Evolutionary conservation across 352 stramenopile genomes (phyloP).

Genomic region (Phytophthora chlamydospora): DNA sequence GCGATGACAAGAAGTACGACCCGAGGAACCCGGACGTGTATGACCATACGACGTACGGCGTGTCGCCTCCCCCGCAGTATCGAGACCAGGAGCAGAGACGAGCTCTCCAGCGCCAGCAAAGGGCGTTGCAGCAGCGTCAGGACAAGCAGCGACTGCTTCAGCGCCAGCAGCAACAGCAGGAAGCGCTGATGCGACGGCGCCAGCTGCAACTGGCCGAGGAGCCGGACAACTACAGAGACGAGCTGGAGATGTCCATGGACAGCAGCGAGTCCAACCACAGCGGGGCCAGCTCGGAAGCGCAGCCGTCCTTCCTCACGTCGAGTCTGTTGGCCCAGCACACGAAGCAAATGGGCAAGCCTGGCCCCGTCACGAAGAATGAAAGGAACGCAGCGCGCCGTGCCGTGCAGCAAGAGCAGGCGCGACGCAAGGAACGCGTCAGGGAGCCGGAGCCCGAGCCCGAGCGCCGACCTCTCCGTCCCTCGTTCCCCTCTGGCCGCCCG

Average conservation of each 20-base stretch:
- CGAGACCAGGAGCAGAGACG: slow-evolving; percentile 28
- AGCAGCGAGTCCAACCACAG: slow-evolving; percentile 38
- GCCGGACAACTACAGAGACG: slow-evolving; percentile 17
- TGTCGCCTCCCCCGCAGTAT: slow-evolving; percentile 25
- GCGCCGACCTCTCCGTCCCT: slow-evolving; percentile 1
- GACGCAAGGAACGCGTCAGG: slow-evolving; percentile 7
- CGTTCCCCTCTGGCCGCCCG: slow-evolving; percentile 24
- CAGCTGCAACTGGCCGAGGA: slow-evolving; percentile 23
- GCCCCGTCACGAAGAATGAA: slow-evolving; percentile 41
- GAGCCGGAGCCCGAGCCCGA: slow-evolving; percentile 4
- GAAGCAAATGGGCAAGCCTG: slow-evolving; percentile 50
- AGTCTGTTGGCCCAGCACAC: slow-evolving; percentile 59
- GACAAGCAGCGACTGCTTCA: slow-evolving; percentile 35
- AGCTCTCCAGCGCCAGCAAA: slow-evolving; percentile 40
- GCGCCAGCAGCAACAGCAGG: slow-evolving; percentile 36
- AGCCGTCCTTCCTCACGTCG: slow-evolving; percentile 45
- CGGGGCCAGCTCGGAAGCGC: slow-evolving; percentile 16
- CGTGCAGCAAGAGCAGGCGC: slow-evolving; percentile 17
- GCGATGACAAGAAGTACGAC: slow-evolving; percentile 33
- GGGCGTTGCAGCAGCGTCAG: slow-evolving; percentile 33
- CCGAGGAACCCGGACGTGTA: slow-evolving; percentile 36
- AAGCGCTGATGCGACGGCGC: slow-evolving; percentile 19
- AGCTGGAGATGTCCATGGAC: slow-evolving; percentile 17
- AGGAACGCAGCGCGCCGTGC: slow-evolving; percentile 9
- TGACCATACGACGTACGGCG: slow-evolving; percentile 26